Conservation (phyloP, 192 early-diverging fungal genomes). For the Rhizophagus prolifer region DNA sequence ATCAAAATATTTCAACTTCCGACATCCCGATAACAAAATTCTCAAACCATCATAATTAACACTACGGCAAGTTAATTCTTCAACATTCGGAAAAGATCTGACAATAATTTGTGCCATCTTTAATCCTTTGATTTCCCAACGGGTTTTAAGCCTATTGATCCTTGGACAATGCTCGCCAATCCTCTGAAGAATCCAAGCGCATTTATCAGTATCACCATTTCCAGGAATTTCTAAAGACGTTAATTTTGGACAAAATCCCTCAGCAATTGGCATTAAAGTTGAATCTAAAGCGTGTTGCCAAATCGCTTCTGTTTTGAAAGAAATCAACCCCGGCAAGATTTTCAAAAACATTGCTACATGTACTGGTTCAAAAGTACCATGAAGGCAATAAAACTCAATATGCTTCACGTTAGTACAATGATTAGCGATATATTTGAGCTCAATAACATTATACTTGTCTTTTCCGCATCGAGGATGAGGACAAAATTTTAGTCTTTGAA, state of each 20-base stretch:
- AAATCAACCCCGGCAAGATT: not conserved
- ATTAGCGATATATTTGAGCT: slow-evolving; percentile 3
- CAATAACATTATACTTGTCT: not conserved
- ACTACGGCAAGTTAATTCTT: not conserved
- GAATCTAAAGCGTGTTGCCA: slow-evolving; percentile 11
- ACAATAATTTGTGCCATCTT: slow-evolving; percentile 11
- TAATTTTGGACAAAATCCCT: slow-evolving; percentile 11
- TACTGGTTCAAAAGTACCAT: not conserved
- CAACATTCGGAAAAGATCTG: not conserved
- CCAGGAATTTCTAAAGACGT: slow-evolving; percentile 5
- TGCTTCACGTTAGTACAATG: slow-evolving; percentile 5
- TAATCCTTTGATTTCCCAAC: slow-evolving; percentile 4
- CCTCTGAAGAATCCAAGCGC: not conserved
- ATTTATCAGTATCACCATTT: slow-evolving; percentile 6
- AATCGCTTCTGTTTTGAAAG: not conserved
- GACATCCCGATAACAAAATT: not conserved
- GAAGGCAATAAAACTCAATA: slow-evolving; percentile 19
- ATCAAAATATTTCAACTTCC: slow-evolving; percentile 7
- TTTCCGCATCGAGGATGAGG: slow-evolving; percentile 1
- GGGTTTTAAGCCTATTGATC: not conserved
- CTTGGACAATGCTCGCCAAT: not conserved
- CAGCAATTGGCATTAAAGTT: not conserved
- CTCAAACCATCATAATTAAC: slow-evolving; percentile 5
- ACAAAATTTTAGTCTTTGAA: not conserved
- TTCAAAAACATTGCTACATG: not conserved